phyloP scores from a whole-genome alignment of 331 rosid species.

The Arachis monticola region DNA sequence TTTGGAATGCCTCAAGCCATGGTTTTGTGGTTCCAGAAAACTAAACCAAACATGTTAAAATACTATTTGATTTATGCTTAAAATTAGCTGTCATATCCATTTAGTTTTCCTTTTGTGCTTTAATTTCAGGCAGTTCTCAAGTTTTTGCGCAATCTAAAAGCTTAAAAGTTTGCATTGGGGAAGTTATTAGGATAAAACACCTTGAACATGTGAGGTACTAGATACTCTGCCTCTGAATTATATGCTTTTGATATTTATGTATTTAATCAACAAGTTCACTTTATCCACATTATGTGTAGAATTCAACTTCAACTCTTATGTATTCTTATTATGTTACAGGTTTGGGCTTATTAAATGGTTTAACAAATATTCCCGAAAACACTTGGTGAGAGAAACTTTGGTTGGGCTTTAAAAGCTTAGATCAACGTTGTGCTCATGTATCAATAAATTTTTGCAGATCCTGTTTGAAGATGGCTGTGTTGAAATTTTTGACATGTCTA shows the following conservation, averaged over 20 bases:
- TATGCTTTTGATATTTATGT: slow-evolving; percentile 3
- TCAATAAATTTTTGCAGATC: slow-evolving; percentile 55
- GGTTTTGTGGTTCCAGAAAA: neutral
- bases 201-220: slow-evolving; percentile 59
- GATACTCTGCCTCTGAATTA: slow-evolving; percentile 12
- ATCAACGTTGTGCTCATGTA: slow-evolving; percentile 7
- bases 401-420: slow-evolving; percentile 16
- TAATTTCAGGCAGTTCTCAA: slow-evolving; percentile 58
- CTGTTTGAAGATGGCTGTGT: slow-evolving; percentile 75
- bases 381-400: slow-evolving; percentile 56
- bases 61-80: slow-evolving; percentile 28
- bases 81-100: slow-evolving; percentile 20
- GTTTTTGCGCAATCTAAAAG: slow-evolving; percentile 42
- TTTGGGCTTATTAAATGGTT: slow-evolving; percentile 76
- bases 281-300: neutral
- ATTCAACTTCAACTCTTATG: slow-evolving; percentile 23
- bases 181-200: slow-evolving; percentile 68
- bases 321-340: slow-evolving; percentile 50
- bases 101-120: slow-evolving; percentile 18
- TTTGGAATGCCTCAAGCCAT: neutral
- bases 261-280: neutral
- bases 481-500: slow-evolving; percentile 74
- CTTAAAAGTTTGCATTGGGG: slow-evolving; percentile 70
- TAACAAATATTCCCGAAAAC: slow-evolving; percentile 67
- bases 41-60: neutral